These are phyloP conservation scores for Didymella exigua DNA, from an alignment of 2,329 filamentous ascomycete species.

Conservation along the genomic window DNA sequence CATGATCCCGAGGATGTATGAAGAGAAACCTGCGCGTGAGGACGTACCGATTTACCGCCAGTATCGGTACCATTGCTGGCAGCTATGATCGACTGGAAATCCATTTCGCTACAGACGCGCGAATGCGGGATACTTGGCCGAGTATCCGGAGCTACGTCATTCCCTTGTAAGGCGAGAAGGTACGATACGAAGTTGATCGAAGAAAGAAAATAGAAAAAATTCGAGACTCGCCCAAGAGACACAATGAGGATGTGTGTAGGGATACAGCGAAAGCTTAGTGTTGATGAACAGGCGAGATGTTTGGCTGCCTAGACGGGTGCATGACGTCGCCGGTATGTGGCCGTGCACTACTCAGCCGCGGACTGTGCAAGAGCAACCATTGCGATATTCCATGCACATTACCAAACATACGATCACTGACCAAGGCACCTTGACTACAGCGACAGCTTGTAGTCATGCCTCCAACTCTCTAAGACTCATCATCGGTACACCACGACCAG, in stretches of 20 bases:
- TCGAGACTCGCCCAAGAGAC: neutral
- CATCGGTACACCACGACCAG: no score
- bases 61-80: slow-evolving; percentile 21
- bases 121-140: neutral
- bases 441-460: no score
- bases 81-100: slow-evolving; percentile 22
- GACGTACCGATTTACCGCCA: slow-evolving; percentile 26
- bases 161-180: neutral
- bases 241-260: slow-evolving; percentile 3
- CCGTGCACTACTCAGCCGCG: neutral
- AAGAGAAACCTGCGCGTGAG: neutral
- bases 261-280: neutral
- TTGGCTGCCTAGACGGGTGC: slow-evolving; percentile 1
- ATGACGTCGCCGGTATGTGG: slow-evolving; percentile 8
- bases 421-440: no score
- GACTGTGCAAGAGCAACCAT: no score
- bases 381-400: no score
- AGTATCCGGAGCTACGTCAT: slow-evolving; percentile 9
- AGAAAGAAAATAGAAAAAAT: neutral
- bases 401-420: no score
- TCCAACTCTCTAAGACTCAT: no score
- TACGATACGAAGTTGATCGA: neutral
- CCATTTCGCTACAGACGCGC: slow-evolving; percentile 18
- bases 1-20: neutral
- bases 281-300: slow-evolving; percentile 1